These are phyloP conservation scores for Diplodia intermedia DNA, from an alignment of 2,329 filamentous ascomycete species.

Conservation along the genomic window DNA sequence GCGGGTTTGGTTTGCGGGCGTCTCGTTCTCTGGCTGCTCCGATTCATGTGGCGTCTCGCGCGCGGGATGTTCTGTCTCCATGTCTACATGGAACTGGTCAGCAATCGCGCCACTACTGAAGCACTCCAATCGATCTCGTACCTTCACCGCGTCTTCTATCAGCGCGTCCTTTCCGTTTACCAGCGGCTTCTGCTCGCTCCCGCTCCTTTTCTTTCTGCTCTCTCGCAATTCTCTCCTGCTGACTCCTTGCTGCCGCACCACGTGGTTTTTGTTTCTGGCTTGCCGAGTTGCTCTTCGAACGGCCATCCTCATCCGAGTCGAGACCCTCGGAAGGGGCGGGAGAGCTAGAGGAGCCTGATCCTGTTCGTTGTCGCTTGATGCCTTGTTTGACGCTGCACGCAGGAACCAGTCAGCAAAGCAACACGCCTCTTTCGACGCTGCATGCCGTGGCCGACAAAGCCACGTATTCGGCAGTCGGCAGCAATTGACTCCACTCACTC, in stretches of 20 bases:
- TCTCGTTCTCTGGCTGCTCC: constrained; percentile 36
- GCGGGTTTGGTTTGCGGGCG: constrained; percentile 8
- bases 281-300: constrained; percentile 50
- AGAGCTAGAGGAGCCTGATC: constrained; percentile 47
- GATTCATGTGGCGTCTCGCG: constrained; percentile 45
- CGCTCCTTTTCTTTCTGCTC: constrained; percentile 70
- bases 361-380: constrained; percentile 83
- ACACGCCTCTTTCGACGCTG: not conserved
- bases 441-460: not conserved
- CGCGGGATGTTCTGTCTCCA: constrained; percentile 40
- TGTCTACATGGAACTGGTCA: constrained; percentile 39
- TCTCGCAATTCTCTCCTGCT: constrained; percentile 68
- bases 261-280: constrained; percentile 53
- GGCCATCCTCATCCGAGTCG: constrained; percentile 74
- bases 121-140: constrained; percentile 45
- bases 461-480: not conserved
- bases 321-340: constrained; percentile 50
- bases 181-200: constrained; percentile 75
- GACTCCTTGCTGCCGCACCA: constrained; percentile 55
- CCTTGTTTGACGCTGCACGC: constrained; percentile 69
- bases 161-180: constrained; percentile 80
- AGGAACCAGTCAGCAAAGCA: constrained; percentile 4
- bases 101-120: not conserved
- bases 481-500: constrained; percentile 69
- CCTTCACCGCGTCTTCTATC: constrained; percentile 83